Evolutionary conservation across 805 yeast species (phyloP), one percentile per base, ranked within the genome.

Genomic region (Nadsonia fulvescens): DNA sequence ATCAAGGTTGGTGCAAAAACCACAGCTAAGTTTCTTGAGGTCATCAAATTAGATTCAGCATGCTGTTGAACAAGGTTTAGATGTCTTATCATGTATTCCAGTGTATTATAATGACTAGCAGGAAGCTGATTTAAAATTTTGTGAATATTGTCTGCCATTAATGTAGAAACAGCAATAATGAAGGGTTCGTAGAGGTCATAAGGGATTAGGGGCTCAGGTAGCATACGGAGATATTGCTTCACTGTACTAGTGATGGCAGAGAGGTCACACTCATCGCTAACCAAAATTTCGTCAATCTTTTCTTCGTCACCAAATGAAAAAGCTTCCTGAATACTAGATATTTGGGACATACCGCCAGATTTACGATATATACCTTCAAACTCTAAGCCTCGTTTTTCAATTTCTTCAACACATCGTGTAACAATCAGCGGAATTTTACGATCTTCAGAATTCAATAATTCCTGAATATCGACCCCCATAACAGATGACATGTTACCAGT

Each of bases 1-100:
- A 82, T 73, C 22, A 89, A 52, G 5, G 94, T 81, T 3, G 98
- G 96, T 2, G 94, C 93, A 58, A 89, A 89, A 5, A 86, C 94
- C 22, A 89, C 79, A 0, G 93, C 72, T 28, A 89, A 51, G 41
- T 89, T 82, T 47, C 70, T 70, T 38, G 64, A 56, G 21, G 65
- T 77, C 98, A 89, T 89, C 46, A 83, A 61, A 45, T 83, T 89
- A 22, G 50, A 43, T 8, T 47, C 48, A 23, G 66, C 57, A 43
- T 60, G 56, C 14, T 54, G 46, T 20, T 68, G 65, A 16, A 89
- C 72, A 29, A 54, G 49, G 23, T 58, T 50, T 36, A 89, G 55
- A 54, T 89, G 98, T 23, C 53, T 53, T 25, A 75, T 54, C 20
- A 89, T 52, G 22, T 53, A 37, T 30, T 50, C 54, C 34, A 89